phyloP scores from a whole-genome alignment of 2,329 filamentous ascomycete species.

The Fusarium circinatum region DNA sequence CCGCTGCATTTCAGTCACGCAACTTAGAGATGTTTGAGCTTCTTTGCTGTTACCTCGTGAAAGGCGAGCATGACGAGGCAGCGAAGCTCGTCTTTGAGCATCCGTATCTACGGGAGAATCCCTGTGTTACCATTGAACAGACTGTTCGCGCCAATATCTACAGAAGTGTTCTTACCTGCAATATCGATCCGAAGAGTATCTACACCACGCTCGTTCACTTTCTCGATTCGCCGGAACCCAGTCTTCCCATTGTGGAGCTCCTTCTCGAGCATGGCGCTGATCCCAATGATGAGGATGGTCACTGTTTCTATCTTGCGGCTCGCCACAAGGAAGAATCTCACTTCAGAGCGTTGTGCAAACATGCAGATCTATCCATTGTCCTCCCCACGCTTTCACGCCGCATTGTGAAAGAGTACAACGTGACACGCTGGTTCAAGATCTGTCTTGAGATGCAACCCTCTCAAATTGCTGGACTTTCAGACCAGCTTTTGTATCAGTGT shows the following conservation, averaged over 20 bases:
- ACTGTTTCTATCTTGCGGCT: conserved; percentile 8
- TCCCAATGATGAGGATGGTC: conserved; percentile 3
- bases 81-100: conserved; percentile 4
- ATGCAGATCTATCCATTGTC: not conserved
- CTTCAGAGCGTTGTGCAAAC: not conserved
- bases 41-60: not conserved
- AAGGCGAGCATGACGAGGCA: not conserved
- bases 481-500: conserved; percentile 9
- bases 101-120: not conserved
- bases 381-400: not conserved
- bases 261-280: conserved; percentile 12
- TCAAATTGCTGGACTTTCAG: not conserved
- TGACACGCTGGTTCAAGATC: not conserved
- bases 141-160: not conserved
- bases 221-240: not conserved
- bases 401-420: not conserved
- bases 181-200: not conserved
- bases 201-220: not conserved
- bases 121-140: not conserved
- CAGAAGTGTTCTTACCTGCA: not conserved
- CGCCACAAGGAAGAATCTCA: not conserved
- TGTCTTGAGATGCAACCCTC: not conserved
- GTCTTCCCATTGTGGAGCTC: not conserved
- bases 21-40: not conserved
- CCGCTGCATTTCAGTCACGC: not conserved